These are phyloP conservation scores for Bryoerythrophyllum caledonicum DNA, from an alignment of 225 moss, liverwort and hornwort species.

Conservation along the genomic window DNA sequence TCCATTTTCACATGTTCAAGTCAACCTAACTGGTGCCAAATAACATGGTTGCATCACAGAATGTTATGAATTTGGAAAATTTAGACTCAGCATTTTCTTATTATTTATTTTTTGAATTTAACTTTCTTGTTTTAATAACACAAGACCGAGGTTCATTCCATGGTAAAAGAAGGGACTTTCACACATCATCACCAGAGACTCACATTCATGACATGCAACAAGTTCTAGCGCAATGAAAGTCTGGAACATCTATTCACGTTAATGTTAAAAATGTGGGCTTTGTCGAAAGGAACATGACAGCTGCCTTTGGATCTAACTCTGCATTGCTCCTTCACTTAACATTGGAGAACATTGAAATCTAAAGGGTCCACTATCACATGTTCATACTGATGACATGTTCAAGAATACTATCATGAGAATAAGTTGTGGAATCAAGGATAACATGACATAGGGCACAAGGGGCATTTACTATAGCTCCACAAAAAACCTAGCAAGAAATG, in stretches of 20 bases:
- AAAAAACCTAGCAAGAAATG: too few relatives aligned
- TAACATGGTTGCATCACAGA: neutral
- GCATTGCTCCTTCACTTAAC: neutral
- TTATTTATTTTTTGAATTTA: too few relatives aligned
- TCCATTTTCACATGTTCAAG: neutral
- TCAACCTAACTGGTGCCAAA: neutral
- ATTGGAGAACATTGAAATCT: neutral
- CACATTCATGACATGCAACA: neutral
- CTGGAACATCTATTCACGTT: neutral
- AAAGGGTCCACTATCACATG: too few relatives aligned
- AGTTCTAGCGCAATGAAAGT: neutral
- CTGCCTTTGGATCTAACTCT: neutral
- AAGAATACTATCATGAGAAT: too few relatives aligned
- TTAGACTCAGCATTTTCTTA: neutral
- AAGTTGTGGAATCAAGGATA: too few relatives aligned
- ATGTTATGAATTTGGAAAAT: neutral
- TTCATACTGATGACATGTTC: too few relatives aligned
- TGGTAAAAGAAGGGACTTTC: too few relatives aligned
- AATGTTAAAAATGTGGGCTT: neutral
- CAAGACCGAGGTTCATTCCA: too few relatives aligned
- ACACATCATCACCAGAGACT: neutral
- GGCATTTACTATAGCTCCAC: too few relatives aligned
- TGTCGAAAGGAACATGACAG: neutral
- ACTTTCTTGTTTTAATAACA: too few relatives aligned
- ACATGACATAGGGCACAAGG: too few relatives aligned